Conservation (phyloP, 208 protist species). For the Naegleria fowleri region DNA sequence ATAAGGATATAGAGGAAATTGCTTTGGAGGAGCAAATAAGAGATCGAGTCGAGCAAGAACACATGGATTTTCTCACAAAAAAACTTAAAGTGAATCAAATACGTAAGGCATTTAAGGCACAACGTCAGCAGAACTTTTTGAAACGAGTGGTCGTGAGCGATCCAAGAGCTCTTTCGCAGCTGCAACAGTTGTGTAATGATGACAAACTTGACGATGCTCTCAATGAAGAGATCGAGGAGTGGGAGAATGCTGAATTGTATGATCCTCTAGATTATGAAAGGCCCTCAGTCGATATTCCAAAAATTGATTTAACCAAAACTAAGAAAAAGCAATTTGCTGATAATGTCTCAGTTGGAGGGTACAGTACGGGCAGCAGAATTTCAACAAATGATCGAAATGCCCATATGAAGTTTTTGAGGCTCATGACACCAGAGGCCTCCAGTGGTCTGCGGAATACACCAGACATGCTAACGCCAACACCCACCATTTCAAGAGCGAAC, state of each 20-base stretch:
- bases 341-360: background rate
- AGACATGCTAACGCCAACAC: background rate
- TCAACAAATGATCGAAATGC: background rate
- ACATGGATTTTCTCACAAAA: background rate
- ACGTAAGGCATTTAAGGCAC: background rate
- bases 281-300: background rate
- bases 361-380: background rate
- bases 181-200: background rate
- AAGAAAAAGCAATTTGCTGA: background rate
- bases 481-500: too few relatives aligned
- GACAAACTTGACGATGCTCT: background rate
- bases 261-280: background rate
- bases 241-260: background rate
- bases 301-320: background rate
- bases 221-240: background rate
- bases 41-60: conserved; percentile 4
- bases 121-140: conserved; percentile 25
- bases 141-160: background rate
- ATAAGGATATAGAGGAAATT: conserved; percentile 6
- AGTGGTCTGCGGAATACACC: background rate
- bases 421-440: background rate
- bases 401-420: background rate
- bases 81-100: conserved; percentile 22
- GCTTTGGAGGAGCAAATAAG: background rate
- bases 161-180: background rate